A percentile compares a stretch with the other conserved stretches of the same genome.
Conservation (phyloP, 352 stramenopile genomes). For the Blastocystis sp. region DNA sequence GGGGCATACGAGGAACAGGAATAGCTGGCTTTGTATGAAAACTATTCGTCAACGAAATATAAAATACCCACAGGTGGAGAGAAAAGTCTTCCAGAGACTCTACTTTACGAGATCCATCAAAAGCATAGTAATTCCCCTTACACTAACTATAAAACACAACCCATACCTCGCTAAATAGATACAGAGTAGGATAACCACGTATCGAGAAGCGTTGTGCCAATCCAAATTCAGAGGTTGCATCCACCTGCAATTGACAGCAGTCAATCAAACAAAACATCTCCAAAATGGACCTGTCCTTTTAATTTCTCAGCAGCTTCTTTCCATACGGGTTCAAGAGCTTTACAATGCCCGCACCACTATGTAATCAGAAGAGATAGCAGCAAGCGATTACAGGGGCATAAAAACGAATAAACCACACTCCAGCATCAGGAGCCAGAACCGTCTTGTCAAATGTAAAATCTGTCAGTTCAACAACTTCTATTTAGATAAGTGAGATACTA, state of each 20-base stretch:
- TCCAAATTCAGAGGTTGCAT: constrained; percentile 16
- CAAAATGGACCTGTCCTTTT: constrained; percentile 20
- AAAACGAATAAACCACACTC: constrained; percentile 54
- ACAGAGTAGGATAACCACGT: background rate
- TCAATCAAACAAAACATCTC: background rate
- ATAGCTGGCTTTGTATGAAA: background rate
- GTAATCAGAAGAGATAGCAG: background rate
- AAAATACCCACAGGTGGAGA: background rate
- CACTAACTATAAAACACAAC: background rate
- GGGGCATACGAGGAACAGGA: background rate
- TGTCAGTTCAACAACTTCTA: constrained; percentile 41
- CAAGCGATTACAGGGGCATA: constrained; percentile 19
- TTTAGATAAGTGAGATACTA: background rate
- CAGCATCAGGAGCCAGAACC: constrained; percentile 6
- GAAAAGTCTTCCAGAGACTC: constrained; percentile 1
- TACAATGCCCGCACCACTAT: constrained; percentile 58
- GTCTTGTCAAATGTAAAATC: constrained; percentile 26
- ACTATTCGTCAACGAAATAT: background rate
- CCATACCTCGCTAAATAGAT: background rate
- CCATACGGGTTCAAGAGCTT: constrained; percentile 9
- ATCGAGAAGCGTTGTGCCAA: background rate
- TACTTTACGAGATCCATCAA: constrained; percentile 35
- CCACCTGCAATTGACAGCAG: background rate
- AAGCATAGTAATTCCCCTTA: constrained; percentile 19
- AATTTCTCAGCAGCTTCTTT: background rate